Conservation (phyloP, 1,284 basidiomycete genomes). For the Macrocybe sp. region DNA sequence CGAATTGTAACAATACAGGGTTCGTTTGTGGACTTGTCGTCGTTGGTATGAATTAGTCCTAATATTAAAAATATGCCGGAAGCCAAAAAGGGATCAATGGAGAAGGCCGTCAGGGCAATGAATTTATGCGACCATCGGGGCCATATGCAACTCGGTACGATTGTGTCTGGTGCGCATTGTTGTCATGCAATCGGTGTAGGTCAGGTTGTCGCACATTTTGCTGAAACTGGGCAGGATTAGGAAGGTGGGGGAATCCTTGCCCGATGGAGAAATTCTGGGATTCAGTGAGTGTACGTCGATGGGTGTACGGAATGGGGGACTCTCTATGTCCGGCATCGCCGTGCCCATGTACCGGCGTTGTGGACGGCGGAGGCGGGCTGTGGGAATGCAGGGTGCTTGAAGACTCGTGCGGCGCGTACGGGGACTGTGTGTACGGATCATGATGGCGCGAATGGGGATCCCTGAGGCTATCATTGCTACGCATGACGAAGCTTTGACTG, state of each 20-base stretch:
- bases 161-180: slow-evolving; percentile 18
- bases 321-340: slow-evolving; percentile 22
- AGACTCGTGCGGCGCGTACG: slow-evolving; percentile 33
- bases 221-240: slow-evolving; percentile 30
- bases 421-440: slow-evolving; percentile 39
- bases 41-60: slow-evolving; percentile 13
- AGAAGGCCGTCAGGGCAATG: slow-evolving; percentile 26
- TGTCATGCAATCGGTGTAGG: slow-evolving; percentile 36
- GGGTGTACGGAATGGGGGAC: slow-evolving; percentile 24
- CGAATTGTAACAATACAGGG: too few relatives aligned
- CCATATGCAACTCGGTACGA: slow-evolving; percentile 28
- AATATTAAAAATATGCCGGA: slow-evolving; percentile 7
- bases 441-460: slow-evolving; percentile 31
- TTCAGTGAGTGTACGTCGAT: slow-evolving; percentile 47
- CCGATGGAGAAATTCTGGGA: slow-evolving; percentile 42
- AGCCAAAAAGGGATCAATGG: slow-evolving; percentile 7
- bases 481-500: slow-evolving; percentile 32
- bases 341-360: slow-evolving; percentile 24
- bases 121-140: slow-evolving; percentile 34
- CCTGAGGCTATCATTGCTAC: slow-evolving; percentile 31
- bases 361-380: slow-evolving; percentile 26
- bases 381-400: slow-evolving; percentile 23
- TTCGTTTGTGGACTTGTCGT: too few relatives aligned
- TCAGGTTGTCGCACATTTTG: slow-evolving; percentile 36
- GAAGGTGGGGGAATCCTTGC: slow-evolving; percentile 35